Conservation (phyloP, 768 basidiomycete genomes). For the Lyophyllum atratum region DNA sequence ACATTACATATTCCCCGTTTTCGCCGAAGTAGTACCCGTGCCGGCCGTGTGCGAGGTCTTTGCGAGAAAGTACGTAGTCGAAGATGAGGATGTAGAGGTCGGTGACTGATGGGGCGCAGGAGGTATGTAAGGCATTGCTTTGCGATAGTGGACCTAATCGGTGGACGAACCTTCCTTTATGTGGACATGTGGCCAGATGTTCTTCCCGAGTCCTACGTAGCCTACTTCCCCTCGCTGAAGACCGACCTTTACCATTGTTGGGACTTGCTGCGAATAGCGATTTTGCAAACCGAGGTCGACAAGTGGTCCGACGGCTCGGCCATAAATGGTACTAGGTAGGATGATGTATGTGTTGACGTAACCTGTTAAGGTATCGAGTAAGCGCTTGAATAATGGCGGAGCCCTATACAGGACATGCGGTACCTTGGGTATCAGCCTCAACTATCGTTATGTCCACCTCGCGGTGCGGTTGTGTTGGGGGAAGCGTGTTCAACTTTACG, state of each 20-base stretch:
- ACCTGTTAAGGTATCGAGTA: slow-evolving; percentile 7
- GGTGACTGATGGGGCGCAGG: slow-evolving; percentile 31
- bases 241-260: slow-evolving; percentile 39
- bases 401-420: slow-evolving; percentile 33
- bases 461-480: slow-evolving; percentile 48
- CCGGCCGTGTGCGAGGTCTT: slow-evolving; percentile 40
- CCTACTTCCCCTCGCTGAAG: slow-evolving; percentile 48
- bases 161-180: slow-evolving; percentile 14
- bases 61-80: slow-evolving; percentile 34
- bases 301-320: slow-evolving; percentile 45
- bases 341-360: slow-evolving; percentile 43
- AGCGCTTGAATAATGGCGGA: background rate
- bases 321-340: slow-evolving; percentile 56
- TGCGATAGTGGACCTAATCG: background rate
- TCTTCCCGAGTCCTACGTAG: slow-evolving; percentile 52
- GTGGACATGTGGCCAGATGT: slow-evolving; percentile 57
- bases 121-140: background rate
- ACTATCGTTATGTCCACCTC: slow-evolving; percentile 49
- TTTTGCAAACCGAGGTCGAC: slow-evolving; percentile 54
- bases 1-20: slow-evolving; percentile 45
- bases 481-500: slow-evolving; percentile 43
- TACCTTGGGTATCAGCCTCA: slow-evolving; percentile 50
- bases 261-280: slow-evolving; percentile 51
- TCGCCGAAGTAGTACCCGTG: slow-evolving; percentile 52
- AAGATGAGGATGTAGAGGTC: slow-evolving; percentile 46